A percentile compares a stretch with the other conserved stretches of the same genome.
Evolutionary conservation across 305 asterid species (phyloP).

Genomic region (Rubia balearica): DNA sequence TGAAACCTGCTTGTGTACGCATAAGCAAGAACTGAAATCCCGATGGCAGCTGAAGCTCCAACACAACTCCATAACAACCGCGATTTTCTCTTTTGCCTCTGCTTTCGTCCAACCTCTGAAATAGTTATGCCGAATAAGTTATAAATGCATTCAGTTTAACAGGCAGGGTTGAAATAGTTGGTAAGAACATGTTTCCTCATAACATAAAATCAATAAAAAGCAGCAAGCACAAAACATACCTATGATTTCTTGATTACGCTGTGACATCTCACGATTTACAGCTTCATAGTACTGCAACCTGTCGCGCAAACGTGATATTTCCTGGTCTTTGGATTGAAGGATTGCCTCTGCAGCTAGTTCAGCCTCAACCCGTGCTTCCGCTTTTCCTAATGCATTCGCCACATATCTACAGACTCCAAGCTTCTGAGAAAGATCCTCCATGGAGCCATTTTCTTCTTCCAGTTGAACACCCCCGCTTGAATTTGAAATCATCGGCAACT

Average conservation of each 20-base stretch:
- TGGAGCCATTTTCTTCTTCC: constrained; percentile 20
- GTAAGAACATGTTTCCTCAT: too few species aligned
- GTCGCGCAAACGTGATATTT: constrained; percentile 60
- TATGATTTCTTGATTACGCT: constrained; percentile 66
- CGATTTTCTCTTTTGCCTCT: constrained; percentile 48
- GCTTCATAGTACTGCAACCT: constrained; percentile 75
- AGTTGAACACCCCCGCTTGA: constrained; percentile 30
- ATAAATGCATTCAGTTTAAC: neutral
- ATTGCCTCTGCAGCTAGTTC: constrained; percentile 49
- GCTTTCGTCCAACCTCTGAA: constrained; percentile 71
- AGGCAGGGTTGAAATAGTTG: too few species aligned
- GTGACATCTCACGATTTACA: constrained; percentile 82
- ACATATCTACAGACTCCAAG: constrained; percentile 50
- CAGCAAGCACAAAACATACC: constrained; percentile 39
- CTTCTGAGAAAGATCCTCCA: constrained; percentile 50
- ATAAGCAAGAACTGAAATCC: constrained; percentile 50
- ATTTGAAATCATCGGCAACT: constrained; percentile 48
- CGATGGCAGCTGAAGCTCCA: constrained; percentile 54
- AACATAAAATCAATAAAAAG: neutral
- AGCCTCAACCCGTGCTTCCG: constrained; percentile 61
- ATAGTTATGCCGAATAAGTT: constrained; percentile 9
- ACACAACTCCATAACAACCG: constrained; percentile 61
- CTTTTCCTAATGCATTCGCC: constrained; percentile 64
- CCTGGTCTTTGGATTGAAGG: constrained; percentile 66
- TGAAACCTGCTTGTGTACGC: constrained; percentile 28